phyloP scores from a whole-genome alignment of 495 filamentous ascomycete species.

The Annulohypoxylon maeteangense region DNA sequence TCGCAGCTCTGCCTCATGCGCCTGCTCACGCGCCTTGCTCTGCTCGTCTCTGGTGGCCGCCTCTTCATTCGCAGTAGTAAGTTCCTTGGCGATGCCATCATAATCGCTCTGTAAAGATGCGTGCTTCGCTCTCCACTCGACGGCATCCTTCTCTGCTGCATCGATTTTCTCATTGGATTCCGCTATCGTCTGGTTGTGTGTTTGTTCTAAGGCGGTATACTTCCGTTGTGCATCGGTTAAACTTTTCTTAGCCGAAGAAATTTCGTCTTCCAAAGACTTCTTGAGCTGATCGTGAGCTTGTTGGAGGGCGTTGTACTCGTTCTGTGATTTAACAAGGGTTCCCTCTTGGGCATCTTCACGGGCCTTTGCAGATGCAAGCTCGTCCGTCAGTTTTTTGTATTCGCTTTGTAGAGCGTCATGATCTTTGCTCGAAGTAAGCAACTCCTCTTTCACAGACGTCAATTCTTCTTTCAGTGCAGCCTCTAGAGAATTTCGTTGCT shows the following conservation, averaged over 20 bases:
- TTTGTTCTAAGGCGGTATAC: slow-evolving; percentile 25
- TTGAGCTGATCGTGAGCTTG: slow-evolving; percentile 24
- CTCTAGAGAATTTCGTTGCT: slow-evolving; percentile 32
- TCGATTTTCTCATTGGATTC: slow-evolving; percentile 26
- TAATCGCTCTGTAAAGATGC: slow-evolving; percentile 21
- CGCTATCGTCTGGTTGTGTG: background rate
- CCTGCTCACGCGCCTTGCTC: slow-evolving; percentile 29
- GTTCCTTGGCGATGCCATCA: slow-evolving; percentile 20
- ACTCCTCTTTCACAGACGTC: slow-evolving; percentile 24
- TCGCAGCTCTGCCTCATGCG: slow-evolving; percentile 27
- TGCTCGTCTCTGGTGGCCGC: slow-evolving; percentile 21
- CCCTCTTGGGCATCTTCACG: slow-evolving; percentile 9
- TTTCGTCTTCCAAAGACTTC: slow-evolving; percentile 28
- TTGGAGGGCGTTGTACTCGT: slow-evolving; percentile 27
- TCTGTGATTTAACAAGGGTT: slow-evolving; percentile 12
- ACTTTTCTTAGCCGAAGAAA: slow-evolving; percentile 25
- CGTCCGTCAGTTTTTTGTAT: slow-evolving; percentile 25
- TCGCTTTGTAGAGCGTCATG: slow-evolving; percentile 29
- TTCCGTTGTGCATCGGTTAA: slow-evolving; percentile 30
- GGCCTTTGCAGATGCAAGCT: slow-evolving; percentile 24
- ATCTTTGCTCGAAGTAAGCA: slow-evolving; percentile 21
- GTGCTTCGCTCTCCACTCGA: slow-evolving; percentile 35
- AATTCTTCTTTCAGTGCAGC: slow-evolving; percentile 29
- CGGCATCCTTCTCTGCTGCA: slow-evolving; percentile 15
- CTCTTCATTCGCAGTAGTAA: slow-evolving; percentile 22